Evolutionary conservation across 2,329 filamentous ascomycete species (phyloP), one percentile per base, ranked within the genome.

Genomic region (Anthostomella pinea): DNA sequence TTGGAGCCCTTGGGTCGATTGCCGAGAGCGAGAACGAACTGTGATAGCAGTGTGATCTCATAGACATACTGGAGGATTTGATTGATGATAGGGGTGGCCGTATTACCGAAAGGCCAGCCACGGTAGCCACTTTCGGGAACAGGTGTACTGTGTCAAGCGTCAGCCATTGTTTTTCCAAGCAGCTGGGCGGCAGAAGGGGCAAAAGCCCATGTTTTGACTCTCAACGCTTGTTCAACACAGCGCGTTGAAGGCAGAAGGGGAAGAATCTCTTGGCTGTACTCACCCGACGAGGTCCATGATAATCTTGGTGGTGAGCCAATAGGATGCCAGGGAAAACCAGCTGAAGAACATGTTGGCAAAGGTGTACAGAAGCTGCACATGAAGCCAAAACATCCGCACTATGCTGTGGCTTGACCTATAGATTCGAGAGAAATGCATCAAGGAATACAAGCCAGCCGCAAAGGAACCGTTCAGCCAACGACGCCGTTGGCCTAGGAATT

Each of bases 381-480:
- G 90, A 64, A 96, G 79, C 76, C 95, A 95, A 73, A 95, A 85
- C 88, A 96, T 95, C 69, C 90, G 88, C 51, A 96, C 67, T 47
- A 95, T 73, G 76, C 95, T 95, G 73, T 96, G 90, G 29, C 90
- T 89, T 73, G 91, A 93, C 11, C n/a, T 23, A 77, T 96, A 96
- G 83, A 95, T 91, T 51, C 90, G 85, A 24, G 87, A 85, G 58
- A 96, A 96, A 64, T 96, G 90, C 84, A 96, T 94, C 47, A 95
- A 77, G 19, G 90, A 85, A 71, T 96, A 96, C 62, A 96, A 82
- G 65, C 85, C 87, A 62, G 90, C 90, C 34, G 90, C 90, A 59
- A 96, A 96, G 2, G 91, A 96, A 73, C 90, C 90, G 75, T 96
- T 96, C 52, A 96, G 72, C 90, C 90, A 96, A 72, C 90, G 84